Conservation (phyloP, 768 basidiomycete species). For the Collybia mongolica region DNA sequence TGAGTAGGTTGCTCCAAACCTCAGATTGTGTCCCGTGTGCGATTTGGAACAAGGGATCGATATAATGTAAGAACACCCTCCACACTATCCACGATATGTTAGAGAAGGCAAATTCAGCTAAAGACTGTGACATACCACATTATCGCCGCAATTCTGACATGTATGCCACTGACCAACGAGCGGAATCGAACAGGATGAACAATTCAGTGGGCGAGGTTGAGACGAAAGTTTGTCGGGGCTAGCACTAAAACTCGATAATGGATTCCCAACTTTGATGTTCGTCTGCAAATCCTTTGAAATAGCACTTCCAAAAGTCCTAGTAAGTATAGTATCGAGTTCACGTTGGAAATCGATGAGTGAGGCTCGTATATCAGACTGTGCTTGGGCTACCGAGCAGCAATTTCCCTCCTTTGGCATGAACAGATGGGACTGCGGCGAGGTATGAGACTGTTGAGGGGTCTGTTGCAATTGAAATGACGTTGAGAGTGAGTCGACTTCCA, state of each 20-base stretch:
- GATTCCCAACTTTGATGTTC: neutral
- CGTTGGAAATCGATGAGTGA: constrained; percentile 51
- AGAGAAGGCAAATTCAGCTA: neutral
- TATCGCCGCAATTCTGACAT: too few species aligned
- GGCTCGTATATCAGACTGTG: constrained; percentile 46
- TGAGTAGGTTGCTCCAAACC: too few species aligned
- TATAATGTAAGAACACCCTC: too few species aligned
- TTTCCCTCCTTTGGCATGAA: constrained; percentile 9
- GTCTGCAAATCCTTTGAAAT: too few species aligned
- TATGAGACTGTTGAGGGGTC: neutral
- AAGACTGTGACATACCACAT: too few species aligned
- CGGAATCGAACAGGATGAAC: constrained; percentile 8
- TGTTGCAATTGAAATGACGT: neutral
- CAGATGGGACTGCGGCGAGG: constrained; percentile 13
- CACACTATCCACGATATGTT: neutral
- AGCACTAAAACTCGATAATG: neutral
- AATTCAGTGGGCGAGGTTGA: constrained; percentile 4
- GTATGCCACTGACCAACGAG: constrained; percentile 16
- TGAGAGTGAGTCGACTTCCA: constrained; percentile 16
- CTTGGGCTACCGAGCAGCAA: constrained; percentile 46
- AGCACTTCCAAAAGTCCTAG: constrained; percentile 30
- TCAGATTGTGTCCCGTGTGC: too few species aligned
- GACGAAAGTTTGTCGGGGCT: neutral
- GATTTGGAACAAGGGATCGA: too few species aligned
- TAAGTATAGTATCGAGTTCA: constrained; percentile 49